Base-by-base conservation (phyloP, 805 yeast species). In the Lipomyces sp. region DNA sequence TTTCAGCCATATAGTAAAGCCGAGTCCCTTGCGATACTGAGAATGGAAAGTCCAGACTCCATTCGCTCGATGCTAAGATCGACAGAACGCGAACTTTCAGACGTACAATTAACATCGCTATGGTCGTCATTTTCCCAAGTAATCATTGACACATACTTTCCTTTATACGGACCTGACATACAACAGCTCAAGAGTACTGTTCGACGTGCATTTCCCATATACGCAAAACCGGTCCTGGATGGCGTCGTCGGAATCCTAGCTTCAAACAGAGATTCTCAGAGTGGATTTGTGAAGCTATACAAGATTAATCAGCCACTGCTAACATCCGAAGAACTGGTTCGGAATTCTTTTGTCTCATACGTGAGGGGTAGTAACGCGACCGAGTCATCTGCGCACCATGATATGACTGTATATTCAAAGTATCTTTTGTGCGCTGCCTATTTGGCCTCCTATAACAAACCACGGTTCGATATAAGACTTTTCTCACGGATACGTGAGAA, bases 391-490 rank as follows among this genome's bases (percentile, higher is more conserved):
- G 69, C 59, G 8, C 51, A 61, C 33, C 55, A 54, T 4, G 64
- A 66, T 45, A 62, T 67, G 69, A 66, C 71, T 33, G 18, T 53
- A 3, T 34, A 56, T 13, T 53, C 71, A 1, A 89, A 90, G 73
- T 90, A 84, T 73, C 77, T 93, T n/a, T 77, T 92, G 15, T 83
- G 92, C 39, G 91, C 97, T 0, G 87, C 96, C 0, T 93, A 89
- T 75, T 78, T 92, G 58, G 96, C 97, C 0, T 91, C 97, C 0
- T 90, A 85, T 74, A 85, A 86, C 64, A 90, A 88, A 37, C 86
- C 88, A 1, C 84, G 85, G 67, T 84, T 83, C 73, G 98, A 92
- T 76, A 79, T 87, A 73, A 84, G 86, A 60, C 80, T 85, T 62
- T 93, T 90, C 73, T 88, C 97, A 39, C 86, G 83, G 66, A 79